Conservation (phyloP, 768 basidiomycete species). For the Dentipellis fragilis region DNA sequence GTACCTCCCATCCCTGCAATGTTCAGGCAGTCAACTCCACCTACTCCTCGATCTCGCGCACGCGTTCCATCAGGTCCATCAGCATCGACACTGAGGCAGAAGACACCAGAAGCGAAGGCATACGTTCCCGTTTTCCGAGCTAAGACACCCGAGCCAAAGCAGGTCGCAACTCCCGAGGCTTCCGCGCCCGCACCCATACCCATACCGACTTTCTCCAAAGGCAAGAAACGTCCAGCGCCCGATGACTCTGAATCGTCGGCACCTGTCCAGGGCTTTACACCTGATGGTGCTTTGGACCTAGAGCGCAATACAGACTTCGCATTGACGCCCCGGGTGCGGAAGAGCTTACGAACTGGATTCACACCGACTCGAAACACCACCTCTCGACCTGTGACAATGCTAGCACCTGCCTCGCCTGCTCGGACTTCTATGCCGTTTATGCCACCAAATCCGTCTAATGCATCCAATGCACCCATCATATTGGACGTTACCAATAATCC, state of each 20-base stretch:
- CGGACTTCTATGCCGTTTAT: slow-evolving; percentile 22
- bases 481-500: slow-evolving; percentile 66
- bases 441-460: no score
- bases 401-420: slow-evolving; percentile 37
- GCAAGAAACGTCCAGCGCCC: slow-evolving; percentile 67
- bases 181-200: neutral
- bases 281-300: slow-evolving; percentile 31
- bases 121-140: slow-evolving; percentile 15
- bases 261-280: slow-evolving; percentile 57
- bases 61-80: slow-evolving; percentile 35
- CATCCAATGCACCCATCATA: slow-evolving; percentile 18
- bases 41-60: slow-evolving; percentile 6
- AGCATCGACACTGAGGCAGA: slow-evolving; percentile 28
- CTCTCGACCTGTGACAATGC: slow-evolving; percentile 27
- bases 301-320: slow-evolving; percentile 23
- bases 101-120: slow-evolving; percentile 39
- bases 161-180: neutral
- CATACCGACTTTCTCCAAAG: slow-evolving; percentile 30
- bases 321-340: slow-evolving; percentile 53
- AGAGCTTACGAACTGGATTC: slow-evolving; percentile 56
- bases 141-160: slow-evolving; percentile 21
- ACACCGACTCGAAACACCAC: slow-evolving; percentile 54
- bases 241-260: slow-evolving; percentile 62
- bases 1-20: slow-evolving; percentile 1
- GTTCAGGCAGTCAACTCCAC: slow-evolving; percentile 5